Percentiles rank a stretch among this genome's conserved stretches.
phyloP scores from a whole-genome alignment of 108 stramenopile species.

The Cyclostephanos tholiformis region DNA sequence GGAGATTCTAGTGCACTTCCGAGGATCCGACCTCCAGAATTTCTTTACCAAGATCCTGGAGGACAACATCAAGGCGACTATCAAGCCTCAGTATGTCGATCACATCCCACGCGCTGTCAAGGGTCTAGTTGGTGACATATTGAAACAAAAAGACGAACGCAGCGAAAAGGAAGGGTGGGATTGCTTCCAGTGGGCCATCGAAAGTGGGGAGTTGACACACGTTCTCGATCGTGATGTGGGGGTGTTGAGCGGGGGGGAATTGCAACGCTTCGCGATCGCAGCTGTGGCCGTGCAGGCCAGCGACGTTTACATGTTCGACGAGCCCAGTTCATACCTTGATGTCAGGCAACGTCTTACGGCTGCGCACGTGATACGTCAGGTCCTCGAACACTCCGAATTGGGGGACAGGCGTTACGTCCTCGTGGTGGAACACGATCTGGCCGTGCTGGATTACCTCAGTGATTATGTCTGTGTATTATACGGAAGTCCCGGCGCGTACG shows the following conservation, averaged over 20 bases:
- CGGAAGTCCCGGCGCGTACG: slow-evolving; percentile 95
- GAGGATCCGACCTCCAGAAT: slow-evolving; percentile 97
- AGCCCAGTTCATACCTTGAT: slow-evolving; percentile 98
- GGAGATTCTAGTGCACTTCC: slow-evolving; percentile 96
- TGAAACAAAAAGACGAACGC: slow-evolving; percentile 89
- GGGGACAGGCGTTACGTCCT: slow-evolving; percentile 90
- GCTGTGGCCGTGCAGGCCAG: slow-evolving; percentile 88
- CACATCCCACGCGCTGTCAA: slow-evolving; percentile 95
- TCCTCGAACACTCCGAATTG: slow-evolving; percentile 73
- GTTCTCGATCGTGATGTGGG: slow-evolving; percentile 93
- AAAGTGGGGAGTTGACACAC: slow-evolving; percentile 88
- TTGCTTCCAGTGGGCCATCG: slow-evolving; percentile 68
- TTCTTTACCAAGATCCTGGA: slow-evolving; percentile 98
- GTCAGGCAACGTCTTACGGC: slow-evolving; percentile 98
- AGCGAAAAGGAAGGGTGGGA: slow-evolving; percentile 73
- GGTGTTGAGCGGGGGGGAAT: slow-evolving; percentile 95
- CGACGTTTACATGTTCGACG: slow-evolving; percentile 99
- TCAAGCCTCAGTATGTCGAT: slow-evolving; percentile 99
- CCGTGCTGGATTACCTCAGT: slow-evolving; percentile 98
- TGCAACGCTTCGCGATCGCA: slow-evolving; percentile 98
- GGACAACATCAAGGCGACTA: slow-evolving; percentile 97
- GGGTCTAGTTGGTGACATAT: slow-evolving; percentile 85
- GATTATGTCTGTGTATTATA: slow-evolving; percentile 99
- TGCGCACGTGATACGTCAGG: slow-evolving; percentile 93
- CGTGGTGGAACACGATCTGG: slow-evolving; percentile 99